Evolutionary conservation across 371 early-diverging fungal species (phyloP).

Genomic region (Lichtheimia ramosa): DNA sequence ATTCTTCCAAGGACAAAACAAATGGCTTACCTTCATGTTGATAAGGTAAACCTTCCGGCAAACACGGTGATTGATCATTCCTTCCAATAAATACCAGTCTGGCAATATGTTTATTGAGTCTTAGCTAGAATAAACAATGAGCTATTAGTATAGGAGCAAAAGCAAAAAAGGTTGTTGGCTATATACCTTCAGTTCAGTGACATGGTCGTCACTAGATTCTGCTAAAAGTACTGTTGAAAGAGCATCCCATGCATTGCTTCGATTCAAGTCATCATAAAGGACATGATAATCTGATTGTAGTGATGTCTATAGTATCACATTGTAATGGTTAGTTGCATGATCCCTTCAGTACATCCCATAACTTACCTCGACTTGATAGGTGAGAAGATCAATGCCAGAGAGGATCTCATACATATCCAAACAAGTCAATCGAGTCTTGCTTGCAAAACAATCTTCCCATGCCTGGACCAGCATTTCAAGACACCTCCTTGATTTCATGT

Average conservation of each 20-base stretch:
- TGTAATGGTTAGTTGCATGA: neutral
- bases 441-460: constrained; percentile 28
- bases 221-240: constrained; percentile 37
- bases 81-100: constrained; percentile 54
- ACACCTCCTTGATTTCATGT: constrained; percentile 29
- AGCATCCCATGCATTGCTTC: constrained; percentile 37
- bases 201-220: constrained; percentile 35
- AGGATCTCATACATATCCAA: constrained; percentile 24
- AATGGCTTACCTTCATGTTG: constrained; percentile 45
- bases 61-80: constrained; percentile 40
- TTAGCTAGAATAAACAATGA: constrained; percentile 29
- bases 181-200: constrained; percentile 37
- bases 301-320: constrained; percentile 9
- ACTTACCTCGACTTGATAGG: constrained; percentile 23
- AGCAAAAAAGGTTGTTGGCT: no score
- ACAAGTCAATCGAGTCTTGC: constrained; percentile 13
- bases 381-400: constrained; percentile 21
- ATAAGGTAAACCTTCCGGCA: constrained; percentile 56
- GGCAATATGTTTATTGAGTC: constrained; percentile 41
- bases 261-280: constrained; percentile 46
- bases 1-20: no score
- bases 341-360: neutral
- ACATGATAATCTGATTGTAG: constrained; percentile 30
- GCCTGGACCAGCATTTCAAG: constrained; percentile 24
- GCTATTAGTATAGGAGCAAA: no score